These are phyloP conservation scores for Dorcoceras hygrometricum DNA, from an alignment of 257 asterid species.

Conservation along the genomic window DNA sequence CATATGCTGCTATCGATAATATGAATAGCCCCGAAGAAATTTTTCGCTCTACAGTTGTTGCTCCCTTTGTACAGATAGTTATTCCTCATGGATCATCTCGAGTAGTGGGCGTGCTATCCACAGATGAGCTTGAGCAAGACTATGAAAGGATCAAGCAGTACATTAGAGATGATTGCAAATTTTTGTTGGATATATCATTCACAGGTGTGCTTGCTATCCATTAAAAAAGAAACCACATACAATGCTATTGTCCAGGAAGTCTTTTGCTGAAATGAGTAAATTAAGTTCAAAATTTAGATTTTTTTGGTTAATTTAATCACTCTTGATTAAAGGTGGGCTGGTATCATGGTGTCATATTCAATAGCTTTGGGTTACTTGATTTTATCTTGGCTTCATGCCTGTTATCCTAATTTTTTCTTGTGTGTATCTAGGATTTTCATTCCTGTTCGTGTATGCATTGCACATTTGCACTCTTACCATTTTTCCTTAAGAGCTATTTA, in stretches of 20 bases:
- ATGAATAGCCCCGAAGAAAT: constrained; percentile 85
- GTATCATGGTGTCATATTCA: constrained; percentile 10
- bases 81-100: constrained; percentile 46
- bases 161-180: constrained; percentile 73
- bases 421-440: not conserved
- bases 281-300: constrained; percentile 7
- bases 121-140: constrained; percentile 80
- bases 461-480: not conserved
- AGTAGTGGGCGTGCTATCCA: constrained; percentile 47
- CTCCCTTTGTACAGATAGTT: constrained; percentile 61
- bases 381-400: not conserved
- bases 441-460: not conserved
- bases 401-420: not conserved
- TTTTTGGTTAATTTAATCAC: constrained; percentile 15
- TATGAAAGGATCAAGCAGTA: constrained; percentile 60
- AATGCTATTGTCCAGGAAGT: constrained; percentile 23
- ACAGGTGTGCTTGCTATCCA: constrained; percentile 45
- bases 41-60: constrained; percentile 65
- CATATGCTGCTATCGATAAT: constrained; percentile 94
- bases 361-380: constrained; percentile 12
- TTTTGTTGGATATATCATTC: constrained; percentile 80
- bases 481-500: not conserved
- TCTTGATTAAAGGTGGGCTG: constrained; percentile 15
- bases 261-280: constrained; percentile 17
- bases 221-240: constrained; percentile 4